These are phyloP conservation scores for Biscogniauxia mediterranea DNA, from an alignment of 2,329 filamentous ascomycete genomes.

Conservation along the genomic window DNA sequence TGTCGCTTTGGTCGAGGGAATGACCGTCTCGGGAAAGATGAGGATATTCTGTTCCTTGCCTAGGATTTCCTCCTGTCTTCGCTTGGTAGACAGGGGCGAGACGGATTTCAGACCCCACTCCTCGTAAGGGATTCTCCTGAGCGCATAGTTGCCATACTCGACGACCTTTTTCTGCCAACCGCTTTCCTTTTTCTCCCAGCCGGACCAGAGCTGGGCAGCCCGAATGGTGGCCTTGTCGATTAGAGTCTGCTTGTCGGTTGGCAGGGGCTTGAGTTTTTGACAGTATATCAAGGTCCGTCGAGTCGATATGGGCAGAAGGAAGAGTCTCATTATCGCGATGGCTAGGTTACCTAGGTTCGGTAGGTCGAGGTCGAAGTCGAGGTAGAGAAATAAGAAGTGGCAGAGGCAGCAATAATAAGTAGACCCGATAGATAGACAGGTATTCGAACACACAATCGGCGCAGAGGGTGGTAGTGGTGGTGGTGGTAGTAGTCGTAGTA, in stretches of 20 bases:
- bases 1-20: conserved; percentile 62
- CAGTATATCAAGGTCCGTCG: conserved; percentile 90
- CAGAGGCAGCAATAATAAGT: too few species aligned
- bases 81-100: conserved; percentile 71
- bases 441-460: not conserved
- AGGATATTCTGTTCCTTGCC: conserved; percentile 68
- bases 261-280: conserved; percentile 65
- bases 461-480: not conserved
- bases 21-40: conserved; percentile 70
- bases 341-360: not conserved
- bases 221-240: conserved; percentile 69
- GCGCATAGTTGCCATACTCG: conserved; percentile 78
- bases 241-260: conserved; percentile 51
- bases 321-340: conserved; percentile 72
- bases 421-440: not conserved
- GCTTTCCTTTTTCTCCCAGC: conserved; percentile 79
- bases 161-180: conserved; percentile 90
- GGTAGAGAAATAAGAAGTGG: too few species aligned
- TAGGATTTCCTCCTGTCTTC: conserved; percentile 61
- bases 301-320: conserved; percentile 89
- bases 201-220: conserved; percentile 75
- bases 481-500: too few species aligned
- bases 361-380: not conserved
- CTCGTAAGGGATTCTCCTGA: conserved; percentile 88
- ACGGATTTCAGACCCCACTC: conserved; percentile 98